Evolutionary conservation across 345 rosid species (phyloP).

Genomic region (Murraya paniculata): DNA sequence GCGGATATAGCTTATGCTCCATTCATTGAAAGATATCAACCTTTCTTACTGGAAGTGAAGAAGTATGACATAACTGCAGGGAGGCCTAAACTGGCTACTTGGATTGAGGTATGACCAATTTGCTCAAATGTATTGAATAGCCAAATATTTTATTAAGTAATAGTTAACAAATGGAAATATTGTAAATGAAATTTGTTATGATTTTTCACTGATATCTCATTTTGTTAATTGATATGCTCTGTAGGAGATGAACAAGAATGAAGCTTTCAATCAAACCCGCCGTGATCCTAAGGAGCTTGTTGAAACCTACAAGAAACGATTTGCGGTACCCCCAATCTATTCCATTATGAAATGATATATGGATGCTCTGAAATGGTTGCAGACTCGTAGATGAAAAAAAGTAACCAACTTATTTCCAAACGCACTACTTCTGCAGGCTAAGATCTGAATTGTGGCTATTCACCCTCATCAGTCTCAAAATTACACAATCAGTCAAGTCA

Average conservation of each 20-base stretch:
- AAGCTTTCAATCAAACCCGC: slow-evolving; percentile 68
- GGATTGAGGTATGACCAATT: slow-evolving; percentile 61
- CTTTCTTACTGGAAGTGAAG: slow-evolving; percentile 50
- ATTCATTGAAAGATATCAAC: slow-evolving; percentile 61
- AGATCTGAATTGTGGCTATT: slow-evolving; percentile 13
- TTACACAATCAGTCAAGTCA: neutral
- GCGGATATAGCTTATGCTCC: slow-evolving; percentile 80
- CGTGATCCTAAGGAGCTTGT: slow-evolving; percentile 58
- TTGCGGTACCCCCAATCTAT: slow-evolving; percentile 29
- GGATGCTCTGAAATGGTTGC: neutral
- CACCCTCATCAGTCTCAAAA: neutral
- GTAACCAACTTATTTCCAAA: neutral
- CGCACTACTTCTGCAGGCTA: slow-evolving; percentile 19
- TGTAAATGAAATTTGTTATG: neutral
- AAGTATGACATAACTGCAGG: slow-evolving; percentile 55
- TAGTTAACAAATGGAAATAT: neutral
- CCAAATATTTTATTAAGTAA: neutral
- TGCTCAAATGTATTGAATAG: neutral
- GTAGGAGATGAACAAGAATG: slow-evolving; percentile 69
- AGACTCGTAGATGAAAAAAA: neutral
- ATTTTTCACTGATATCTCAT: neutral
- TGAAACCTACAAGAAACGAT: slow-evolving; percentile 48
- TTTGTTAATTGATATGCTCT: neutral
- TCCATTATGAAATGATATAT: neutral
- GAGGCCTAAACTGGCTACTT: slow-evolving; percentile 66